These are phyloP conservation scores for Endothia cerciana DNA, from an alignment of 2,329 filamentous ascomycete species.

Conservation along the genomic window DNA sequence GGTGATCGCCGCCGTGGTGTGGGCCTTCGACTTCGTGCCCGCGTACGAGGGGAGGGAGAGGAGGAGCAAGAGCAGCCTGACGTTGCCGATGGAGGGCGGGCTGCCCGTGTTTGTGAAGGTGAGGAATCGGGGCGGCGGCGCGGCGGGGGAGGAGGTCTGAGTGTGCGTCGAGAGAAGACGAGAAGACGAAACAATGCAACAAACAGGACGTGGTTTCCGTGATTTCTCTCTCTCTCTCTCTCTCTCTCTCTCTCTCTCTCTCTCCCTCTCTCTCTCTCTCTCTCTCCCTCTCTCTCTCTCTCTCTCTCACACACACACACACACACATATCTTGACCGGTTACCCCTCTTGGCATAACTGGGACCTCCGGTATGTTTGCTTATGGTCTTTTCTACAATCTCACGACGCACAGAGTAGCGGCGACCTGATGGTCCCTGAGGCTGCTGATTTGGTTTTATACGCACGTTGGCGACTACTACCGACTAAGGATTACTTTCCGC, in stretches of 20 bases:
- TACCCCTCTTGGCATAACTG: no score
- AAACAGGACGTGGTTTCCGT: not conserved
- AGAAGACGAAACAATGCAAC: not conserved
- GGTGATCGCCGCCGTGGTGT: conserved; percentile 54
- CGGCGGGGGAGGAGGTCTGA: not conserved
- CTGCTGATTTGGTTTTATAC: not conserved
- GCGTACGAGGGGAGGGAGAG: conserved; percentile 49
- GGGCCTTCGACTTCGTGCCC: conserved; percentile 54
- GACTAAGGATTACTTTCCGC: not conserved
- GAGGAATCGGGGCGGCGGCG: conserved; percentile 23
- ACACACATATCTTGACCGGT: no score
- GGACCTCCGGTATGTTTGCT: not conserved
- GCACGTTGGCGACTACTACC: not conserved
- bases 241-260: no score
- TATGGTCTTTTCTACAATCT: not conserved
- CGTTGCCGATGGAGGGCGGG: conserved; percentile 66
- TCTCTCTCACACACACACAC: no score
- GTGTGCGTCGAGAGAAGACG: no score
- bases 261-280: no score
- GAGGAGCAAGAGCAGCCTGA: conserved; percentile 63
- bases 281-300: no score
- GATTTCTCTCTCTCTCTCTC: no score
- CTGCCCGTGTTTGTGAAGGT: conserved; percentile 50
- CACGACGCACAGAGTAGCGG: not conserved
- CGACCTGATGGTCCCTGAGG: not conserved